Base-by-base conservation (phyloP, 257 asterid species). In the Salvia splendens region DNA sequence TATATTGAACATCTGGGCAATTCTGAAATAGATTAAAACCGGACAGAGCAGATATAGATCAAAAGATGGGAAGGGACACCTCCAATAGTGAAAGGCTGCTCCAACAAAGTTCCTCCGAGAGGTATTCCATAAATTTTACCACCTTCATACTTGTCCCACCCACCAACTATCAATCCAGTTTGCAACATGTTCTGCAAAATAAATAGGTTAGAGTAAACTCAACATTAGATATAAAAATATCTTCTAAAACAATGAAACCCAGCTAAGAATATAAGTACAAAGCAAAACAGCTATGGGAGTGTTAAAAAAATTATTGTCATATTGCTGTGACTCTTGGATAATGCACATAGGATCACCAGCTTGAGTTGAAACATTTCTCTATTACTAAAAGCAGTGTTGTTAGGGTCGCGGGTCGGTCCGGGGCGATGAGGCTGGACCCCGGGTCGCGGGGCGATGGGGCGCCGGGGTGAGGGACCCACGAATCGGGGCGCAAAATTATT, bases 111-210 rank as follows among this genome's bases (percentile, higher is more conserved):
- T 71, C 99, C 99, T 72, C 99, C 99, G 68, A 94, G 85, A 11
- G 99, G 97, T 53, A 94, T 61, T 59, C 95, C 96, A 76, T 88
- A 94, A 51, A 91, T 94, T 83, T 94, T 94, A 28, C 97, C 99
- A 54, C 97, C 99, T 77, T 91, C 95, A 38, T 94, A 87, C 76
- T 90, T 94, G 76, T 94, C 99, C 99, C 99, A 94, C 52, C 99
- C 99, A 61, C 99, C 97, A 65, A 94, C 89, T 62, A 94, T 94
- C 69, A 94, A 77, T 53, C 99, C 97, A 67, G 99, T 92, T 88
- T 91, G 97, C 58, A 94, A 83, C 92, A 80, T 84, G 75, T 81
- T 82, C 99, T 94, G 85, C 64, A 63, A 71, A 67, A 70, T 71
- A 38, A 62, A 68, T 45, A 61, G 40, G 45, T 38, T 46, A 30